Base-by-base conservation (phyloP, 2,329 filamentous ascomycete species). In the Dactylellina parvicollis region DNA sequence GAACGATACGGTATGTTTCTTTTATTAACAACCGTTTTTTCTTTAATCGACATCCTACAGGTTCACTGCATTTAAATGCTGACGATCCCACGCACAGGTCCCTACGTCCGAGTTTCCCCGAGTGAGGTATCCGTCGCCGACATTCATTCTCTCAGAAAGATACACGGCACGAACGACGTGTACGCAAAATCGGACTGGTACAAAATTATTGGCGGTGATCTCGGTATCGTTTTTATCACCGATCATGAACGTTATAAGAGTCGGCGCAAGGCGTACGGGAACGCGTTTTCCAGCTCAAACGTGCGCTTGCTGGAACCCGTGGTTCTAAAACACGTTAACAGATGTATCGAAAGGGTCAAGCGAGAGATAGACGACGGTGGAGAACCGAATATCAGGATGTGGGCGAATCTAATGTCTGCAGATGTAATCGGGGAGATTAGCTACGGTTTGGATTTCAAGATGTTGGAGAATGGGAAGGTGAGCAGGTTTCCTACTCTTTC, bases 221-320 rank as follows among this genome's bases (percentile, higher is more conserved):
- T 46, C 0, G 22, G 50, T 2, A 16, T 4, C n/a, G 40, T 47
- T 7, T 2, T 36, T n/a, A 44, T 55, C 18, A 12, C 20, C 4
- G 49, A 50, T 9, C n/a, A 24, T 20, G 47, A 65, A 26, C 16
- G 4, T 9, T 34, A 65, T 26, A 47, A 52, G 16, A 7, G n/a
- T 18, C 60, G 60, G 3, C 47, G 47, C 8, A 55, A 36, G 26
- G 26, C 49, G 9, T 44, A 28, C 26, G 60, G 60, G 26, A 55
- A 18, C 16, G 60, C 34, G 10, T 55, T 44, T 36, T 65, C 60
- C 0, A 55, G 47, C 38, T 26, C 60, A 22, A 65, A 65, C 18
- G 1, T 65, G n/a, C n/a, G n/a, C 4, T 10, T n/a, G n/a, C n/a
- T 65, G 18, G 60, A 65, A n/a, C 60, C 60, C 4, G 49, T 65